A percentile compares a stretch with the other conserved stretches of the same genome.
Conservation (phyloP, 768 basidiomycete genomes). For the Termitomyces sp. region DNA sequence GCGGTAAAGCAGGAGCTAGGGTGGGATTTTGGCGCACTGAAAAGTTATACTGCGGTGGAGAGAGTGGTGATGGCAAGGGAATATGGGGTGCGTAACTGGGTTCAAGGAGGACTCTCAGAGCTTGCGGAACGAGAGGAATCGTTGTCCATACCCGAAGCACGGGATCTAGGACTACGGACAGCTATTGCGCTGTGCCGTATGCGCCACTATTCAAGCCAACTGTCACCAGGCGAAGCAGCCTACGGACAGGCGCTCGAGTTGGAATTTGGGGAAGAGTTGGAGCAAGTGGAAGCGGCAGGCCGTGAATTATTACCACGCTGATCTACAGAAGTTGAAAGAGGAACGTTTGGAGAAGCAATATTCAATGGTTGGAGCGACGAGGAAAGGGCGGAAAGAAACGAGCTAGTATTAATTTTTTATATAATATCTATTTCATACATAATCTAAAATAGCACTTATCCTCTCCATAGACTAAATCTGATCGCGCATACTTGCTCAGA, state of each 20-base stretch:
- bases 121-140: neutral
- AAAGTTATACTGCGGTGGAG: neutral
- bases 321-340: neutral
- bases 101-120: slow-evolving; percentile 1
- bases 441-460: no score
- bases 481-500: no score
- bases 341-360: neutral
- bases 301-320: neutral
- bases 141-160: slow-evolving; percentile 2
- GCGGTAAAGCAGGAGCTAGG: slow-evolving; percentile 1
- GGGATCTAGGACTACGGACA: slow-evolving; percentile 3
- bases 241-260: neutral
- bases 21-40: neutral
- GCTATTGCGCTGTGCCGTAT: slow-evolving; percentile 9
- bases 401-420: no score
- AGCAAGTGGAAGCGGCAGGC: neutral
- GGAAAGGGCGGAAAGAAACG: no score
- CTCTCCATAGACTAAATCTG: no score
- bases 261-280: neutral
- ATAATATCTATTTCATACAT: no score
- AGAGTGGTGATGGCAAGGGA: slow-evolving; percentile 6
- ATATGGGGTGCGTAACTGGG: slow-evolving; percentile 7
- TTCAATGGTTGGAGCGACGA: neutral
- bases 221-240: neutral
- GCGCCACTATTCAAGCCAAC: neutral